Evolutionary conservation across 345 rosid genomes (phyloP).

Genomic region (Trapa incisa): DNA sequence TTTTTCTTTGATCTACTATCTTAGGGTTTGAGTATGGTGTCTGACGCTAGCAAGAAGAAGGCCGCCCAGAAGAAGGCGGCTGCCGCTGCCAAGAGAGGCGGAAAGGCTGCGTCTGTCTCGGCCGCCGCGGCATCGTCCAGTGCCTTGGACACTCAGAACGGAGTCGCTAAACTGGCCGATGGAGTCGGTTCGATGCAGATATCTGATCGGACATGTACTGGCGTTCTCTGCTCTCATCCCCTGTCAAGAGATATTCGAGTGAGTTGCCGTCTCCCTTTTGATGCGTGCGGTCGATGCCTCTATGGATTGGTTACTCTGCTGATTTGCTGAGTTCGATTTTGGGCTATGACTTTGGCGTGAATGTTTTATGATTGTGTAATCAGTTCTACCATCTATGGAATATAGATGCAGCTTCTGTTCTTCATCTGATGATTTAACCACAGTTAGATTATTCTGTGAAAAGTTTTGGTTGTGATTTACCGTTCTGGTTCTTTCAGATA

Average conservation of each 20-base stretch:
- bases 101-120: constrained; percentile 46
- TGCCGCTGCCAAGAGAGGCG: constrained; percentile 93
- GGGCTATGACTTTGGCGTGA: neutral
- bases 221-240: constrained; percentile 96
- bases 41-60: constrained; percentile 99
- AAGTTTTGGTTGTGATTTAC: neutral
- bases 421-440: too few species aligned
- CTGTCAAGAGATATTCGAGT: constrained; percentile 92
- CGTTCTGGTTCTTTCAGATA: constrained; percentile 44
- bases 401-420: too few species aligned
- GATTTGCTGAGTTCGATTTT: neutral
- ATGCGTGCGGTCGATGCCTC: neutral
- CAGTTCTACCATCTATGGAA: neutral
- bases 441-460: neutral
- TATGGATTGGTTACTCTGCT: neutral
- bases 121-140: constrained; percentile 52
- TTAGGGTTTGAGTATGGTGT: constrained; percentile 52
- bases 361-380: neutral
- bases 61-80: constrained; percentile 99
- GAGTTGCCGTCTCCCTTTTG: constrained; percentile 11
- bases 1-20: neutral
- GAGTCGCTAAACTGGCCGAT: constrained; percentile 43
- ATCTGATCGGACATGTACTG: constrained; percentile 98
- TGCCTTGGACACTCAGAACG: constrained; percentile 27
- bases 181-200: constrained; percentile 43